Base-by-base conservation (phyloP, 2,329 filamentous ascomycete genomes). In the Cladosporium oxysporum region DNA sequence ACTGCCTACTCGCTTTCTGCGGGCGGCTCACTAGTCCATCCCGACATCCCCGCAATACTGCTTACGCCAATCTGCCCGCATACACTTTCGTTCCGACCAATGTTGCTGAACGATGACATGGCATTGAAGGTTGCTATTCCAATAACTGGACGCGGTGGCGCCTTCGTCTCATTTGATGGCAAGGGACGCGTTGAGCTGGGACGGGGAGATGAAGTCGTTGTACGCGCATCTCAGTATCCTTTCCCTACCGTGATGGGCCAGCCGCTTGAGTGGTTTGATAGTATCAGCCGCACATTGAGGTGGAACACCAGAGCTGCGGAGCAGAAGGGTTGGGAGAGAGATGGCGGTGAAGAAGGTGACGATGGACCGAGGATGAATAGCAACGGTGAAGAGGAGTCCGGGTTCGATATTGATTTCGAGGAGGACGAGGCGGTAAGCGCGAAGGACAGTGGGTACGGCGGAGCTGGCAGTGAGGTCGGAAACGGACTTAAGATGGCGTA, bases 21-120 rank as follows among this genome's bases (percentile, higher is more conserved):
- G 18, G 95, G 95, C 67, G 95, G 95, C 72, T 96, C 93, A 26
- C 89, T 99, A 55, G 94, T 98, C 66, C 94, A 98, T 77, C 95
- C 95, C 0, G 94, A 97, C 76, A 97, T 99, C 67, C 95, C 95
- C 16, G 95, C 93, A 72, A 97, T 99, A 72, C 88, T 98, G 50
- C 87, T 99, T 64, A 99, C 95, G 0, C 95, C 95, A 23, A 98
- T 99, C 78, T 99, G 95, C 79, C 95, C 95, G 10, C 95, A 99
- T 76, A 98, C 94, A 0, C 85, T 99, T 18, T 97, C 92, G 16
- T 99, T 99, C 87, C 88, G 95, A 11, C 95, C 95, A 37, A 98
- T 99, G 95, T 91, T 99, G 8, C 87, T 99, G 58, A 96, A 93
- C 58, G 95, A 99, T 80, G 95, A 91, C 65, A 92, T 97, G 84